Conservation (phyloP, 176 grass and related monocot species). For the Oryza meyeriana region DNA sequence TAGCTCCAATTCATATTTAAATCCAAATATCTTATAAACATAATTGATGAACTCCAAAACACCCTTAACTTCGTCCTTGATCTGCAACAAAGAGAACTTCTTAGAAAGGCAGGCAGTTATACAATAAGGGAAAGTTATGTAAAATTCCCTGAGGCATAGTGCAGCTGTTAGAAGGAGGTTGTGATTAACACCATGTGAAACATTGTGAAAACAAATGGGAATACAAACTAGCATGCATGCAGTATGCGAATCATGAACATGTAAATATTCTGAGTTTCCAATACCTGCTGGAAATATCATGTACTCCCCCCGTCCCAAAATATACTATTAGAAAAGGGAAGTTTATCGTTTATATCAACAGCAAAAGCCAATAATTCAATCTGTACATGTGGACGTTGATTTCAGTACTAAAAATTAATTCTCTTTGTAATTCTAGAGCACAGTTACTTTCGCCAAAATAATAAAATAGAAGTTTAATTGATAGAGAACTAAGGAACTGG, state of each 20-base stretch:
- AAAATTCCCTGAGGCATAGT: background rate
- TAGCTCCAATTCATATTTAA: conserved; percentile 92
- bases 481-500: background rate
- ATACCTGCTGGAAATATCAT: background rate
- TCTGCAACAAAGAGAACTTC: conserved; percentile 49
- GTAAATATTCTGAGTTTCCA: background rate
- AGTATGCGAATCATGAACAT: background rate
- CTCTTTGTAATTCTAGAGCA: background rate
- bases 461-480: background rate
- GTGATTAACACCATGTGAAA: background rate
- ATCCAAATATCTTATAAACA: conserved; percentile 88
- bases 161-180: background rate
- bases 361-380: background rate
- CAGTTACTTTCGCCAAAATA: background rate
- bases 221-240: conserved; percentile 5
- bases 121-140: background rate
- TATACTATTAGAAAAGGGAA: background rate
- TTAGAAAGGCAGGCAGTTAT: background rate
- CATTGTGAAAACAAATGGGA: background rate
- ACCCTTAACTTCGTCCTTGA: conserved; percentile 85
- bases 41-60: conserved; percentile 88
- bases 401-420: background rate
- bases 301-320: too few species aligned
- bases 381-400: background rate
- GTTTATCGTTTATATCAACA: background rate